These are phyloP conservation scores for Pecoramyces ruminantium DNA, from an alignment of 192 early-diverging fungal genomes.

Conservation along the genomic window DNA sequence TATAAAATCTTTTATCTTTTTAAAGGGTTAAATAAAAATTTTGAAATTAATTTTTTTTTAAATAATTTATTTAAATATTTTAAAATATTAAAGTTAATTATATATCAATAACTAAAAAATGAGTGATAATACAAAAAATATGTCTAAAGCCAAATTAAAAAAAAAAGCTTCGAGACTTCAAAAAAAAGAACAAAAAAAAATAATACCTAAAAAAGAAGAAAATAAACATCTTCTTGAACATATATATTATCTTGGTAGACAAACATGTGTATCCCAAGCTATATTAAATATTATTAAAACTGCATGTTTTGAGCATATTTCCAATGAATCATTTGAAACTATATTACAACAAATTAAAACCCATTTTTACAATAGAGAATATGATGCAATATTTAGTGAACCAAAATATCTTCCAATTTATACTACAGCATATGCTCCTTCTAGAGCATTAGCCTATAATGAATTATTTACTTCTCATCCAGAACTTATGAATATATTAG, in stretches of 20 bases:
- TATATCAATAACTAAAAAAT: background rate
- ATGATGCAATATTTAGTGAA: conserved; percentile 61
- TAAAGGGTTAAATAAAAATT: too few species aligned
- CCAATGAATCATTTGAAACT: conserved; percentile 15
- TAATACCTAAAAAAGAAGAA: background rate
- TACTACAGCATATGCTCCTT: conserved; percentile 71
- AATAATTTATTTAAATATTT: too few species aligned
- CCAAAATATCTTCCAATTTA: conserved; percentile 59
- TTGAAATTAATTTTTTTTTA: too few species aligned
- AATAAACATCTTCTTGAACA: background rate
- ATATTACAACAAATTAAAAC: conserved; percentile 62
- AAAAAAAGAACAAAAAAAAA: background rate
- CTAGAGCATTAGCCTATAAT: conserved; percentile 71
- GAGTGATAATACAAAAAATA: background rate
- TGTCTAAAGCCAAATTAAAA: background rate
- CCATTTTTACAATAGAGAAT: conserved; percentile 68
- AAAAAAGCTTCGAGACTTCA: background rate
- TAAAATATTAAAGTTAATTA: too few species aligned
- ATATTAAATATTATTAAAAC: background rate
- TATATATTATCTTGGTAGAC: background rate
- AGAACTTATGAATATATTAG: conserved; percentile 27
- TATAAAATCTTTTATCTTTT: too few species aligned
- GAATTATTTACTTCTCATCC: conserved; percentile 38
- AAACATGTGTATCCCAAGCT: background rate
- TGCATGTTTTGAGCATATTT: background rate